Base-by-base conservation (phyloP, 2,329 filamentous ascomycete genomes). In the Pseudogymnoascus sp. region DNA sequence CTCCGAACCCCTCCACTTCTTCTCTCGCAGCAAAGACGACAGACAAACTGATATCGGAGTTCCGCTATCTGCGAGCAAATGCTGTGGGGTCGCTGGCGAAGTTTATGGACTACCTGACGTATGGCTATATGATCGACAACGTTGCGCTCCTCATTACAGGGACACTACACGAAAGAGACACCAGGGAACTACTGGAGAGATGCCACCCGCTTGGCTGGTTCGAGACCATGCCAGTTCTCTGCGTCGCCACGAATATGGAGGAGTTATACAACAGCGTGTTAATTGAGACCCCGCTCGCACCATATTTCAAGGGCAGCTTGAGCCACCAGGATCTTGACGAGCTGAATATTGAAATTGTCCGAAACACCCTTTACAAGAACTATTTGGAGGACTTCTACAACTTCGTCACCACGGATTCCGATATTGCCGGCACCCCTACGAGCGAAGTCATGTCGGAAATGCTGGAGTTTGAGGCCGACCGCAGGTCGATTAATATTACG, bases 101-200 rank as follows among this genome's bases (percentile, higher is more conserved):
- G 74, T 99, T 99, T 77, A 92, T 99, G 85, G 92, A 97, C 77
- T 99, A 96, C 77, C 82, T 99, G 66, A 99, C 95, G 1, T 99
- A 99, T 76, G 93, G 93, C 66, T 99, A 99, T 82, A 99, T 99
- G 95, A 99, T 99, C 77, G 95, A 99, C 79, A 99, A 99, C 72
- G 92, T 99, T 62, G 95, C 96, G 40, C 88, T 99, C 42, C 86
- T 99, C 72, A 99, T 99, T 77, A 99, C 95, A 21, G 95, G 95
- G 66, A 99, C 95, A 11, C 84, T 99, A 31, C 95, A 99, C 78
- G 96, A 99, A 79, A 87, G 95, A 74, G 95, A 99, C 76, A 99
- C 95, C 3, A 88, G 93, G 65, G 95, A 99, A 78, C 84, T 99
- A 67, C 81, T 99, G 62, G 95, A 97, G 74, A 84, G 95, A 76